Evolutionary conservation across 164 flowering plant genomes (phyloP).

Genomic region (Akebia trifoliata): DNA sequence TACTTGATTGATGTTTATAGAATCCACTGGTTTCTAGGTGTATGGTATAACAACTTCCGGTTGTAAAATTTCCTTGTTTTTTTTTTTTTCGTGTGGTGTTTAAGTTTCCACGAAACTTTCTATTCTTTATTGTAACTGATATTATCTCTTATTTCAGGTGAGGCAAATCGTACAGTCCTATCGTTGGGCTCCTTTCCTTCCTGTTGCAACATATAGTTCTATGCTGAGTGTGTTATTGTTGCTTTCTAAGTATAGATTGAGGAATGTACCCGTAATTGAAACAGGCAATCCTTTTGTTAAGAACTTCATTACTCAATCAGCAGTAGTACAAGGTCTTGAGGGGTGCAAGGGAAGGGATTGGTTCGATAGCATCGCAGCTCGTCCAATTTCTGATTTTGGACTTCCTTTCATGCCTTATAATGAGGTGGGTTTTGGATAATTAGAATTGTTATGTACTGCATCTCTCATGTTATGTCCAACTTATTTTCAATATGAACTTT

Average conservation of each 20-base stretch:
- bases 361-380: slow-evolving; percentile 65
- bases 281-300: slow-evolving; percentile 51
- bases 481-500: too few species aligned
- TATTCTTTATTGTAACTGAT: neutral
- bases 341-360: slow-evolving; percentile 85
- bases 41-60: too few species aligned
- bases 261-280: slow-evolving; percentile 85
- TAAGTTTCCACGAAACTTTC: too few species aligned
- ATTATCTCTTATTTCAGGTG: slow-evolving; percentile 49
- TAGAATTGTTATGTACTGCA: too few species aligned
- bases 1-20: too few species aligned
- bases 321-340: slow-evolving; percentile 71
- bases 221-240: slow-evolving; percentile 77
- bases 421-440: slow-evolving; percentile 36
- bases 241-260: slow-evolving; percentile 76
- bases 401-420: slow-evolving; percentile 76
- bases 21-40: too few species aligned
- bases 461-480: too few species aligned
- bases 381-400: slow-evolving; percentile 69
- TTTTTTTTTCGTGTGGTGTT: too few species aligned
- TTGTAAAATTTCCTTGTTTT: too few species aligned
- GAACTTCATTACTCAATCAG: slow-evolving; percentile 90
- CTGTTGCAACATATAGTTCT: slow-evolving; percentile 65
- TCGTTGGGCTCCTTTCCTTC: slow-evolving; percentile 83
- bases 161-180: slow-evolving; percentile 57